Percentiles rank a stretch among this genome's conserved stretches.
phyloP scores from a whole-genome alignment of 768 basidiomycete species.

The Suillus ampliporus region DNA sequence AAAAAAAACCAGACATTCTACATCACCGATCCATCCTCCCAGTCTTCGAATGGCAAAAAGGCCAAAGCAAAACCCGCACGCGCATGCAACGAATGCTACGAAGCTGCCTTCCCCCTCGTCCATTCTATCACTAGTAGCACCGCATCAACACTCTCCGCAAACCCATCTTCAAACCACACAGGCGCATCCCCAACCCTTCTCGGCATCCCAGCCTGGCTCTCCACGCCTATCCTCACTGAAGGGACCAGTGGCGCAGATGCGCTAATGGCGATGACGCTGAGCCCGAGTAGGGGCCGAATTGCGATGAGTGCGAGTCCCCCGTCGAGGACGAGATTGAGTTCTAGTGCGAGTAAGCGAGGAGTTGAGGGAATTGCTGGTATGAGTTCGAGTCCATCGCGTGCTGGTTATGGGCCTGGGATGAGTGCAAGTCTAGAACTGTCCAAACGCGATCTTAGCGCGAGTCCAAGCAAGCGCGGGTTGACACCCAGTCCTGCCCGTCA shows the following conservation, averaged over 20 bases:
- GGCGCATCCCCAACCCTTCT: constrained; percentile 26
- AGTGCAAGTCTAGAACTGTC: constrained; percentile 26
- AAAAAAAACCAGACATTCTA: constrained; percentile 75
- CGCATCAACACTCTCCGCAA: constrained; percentile 14
- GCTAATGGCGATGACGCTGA: constrained; percentile 48
- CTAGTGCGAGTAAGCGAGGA: not conserved
- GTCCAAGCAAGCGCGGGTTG: not conserved
- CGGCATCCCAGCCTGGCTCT: constrained; percentile 36
- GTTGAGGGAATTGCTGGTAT: not conserved
- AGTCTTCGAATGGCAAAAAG: constrained; percentile 42
- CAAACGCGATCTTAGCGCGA: constrained; percentile 22
- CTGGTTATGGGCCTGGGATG: constrained; percentile 8
- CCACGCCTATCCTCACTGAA: constrained; percentile 29
- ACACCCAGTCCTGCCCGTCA: constrained; percentile 26
- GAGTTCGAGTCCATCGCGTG: not conserved
- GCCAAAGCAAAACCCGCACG: constrained; percentile 66
- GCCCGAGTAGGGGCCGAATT: constrained; percentile 10
- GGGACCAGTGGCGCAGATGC: constrained; percentile 28
- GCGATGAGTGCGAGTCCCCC: not conserved
- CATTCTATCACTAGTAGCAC: not conserved
- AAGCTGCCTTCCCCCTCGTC: constrained; percentile 76
- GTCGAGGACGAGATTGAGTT: constrained; percentile 5
- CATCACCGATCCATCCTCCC: constrained; percentile 56
- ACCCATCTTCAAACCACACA: constrained; percentile 17
- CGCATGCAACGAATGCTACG: constrained; percentile 87